These are phyloP conservation scores for Trametes sanguinea DNA, from an alignment of 768 basidiomycete species.

Conservation along the genomic window DNA sequence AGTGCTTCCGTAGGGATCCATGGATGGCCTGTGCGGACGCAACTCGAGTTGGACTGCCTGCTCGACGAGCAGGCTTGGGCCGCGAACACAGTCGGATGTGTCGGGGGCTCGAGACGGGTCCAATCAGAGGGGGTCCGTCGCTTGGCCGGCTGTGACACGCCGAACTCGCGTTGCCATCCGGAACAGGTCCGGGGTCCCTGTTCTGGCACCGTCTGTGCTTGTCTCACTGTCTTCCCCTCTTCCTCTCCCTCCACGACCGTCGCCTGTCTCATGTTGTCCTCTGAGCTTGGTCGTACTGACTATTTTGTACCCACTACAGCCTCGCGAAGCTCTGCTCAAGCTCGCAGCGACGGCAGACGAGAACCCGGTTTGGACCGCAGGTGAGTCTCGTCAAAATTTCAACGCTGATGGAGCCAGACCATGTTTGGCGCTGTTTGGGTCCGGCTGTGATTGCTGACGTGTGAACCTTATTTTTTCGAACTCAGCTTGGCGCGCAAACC, in stretches of 20 bases:
- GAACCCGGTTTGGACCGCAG: constrained; percentile 83
- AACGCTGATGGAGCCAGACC: constrained; percentile 31
- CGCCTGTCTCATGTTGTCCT: constrained; percentile 2
- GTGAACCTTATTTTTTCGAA: constrained; percentile 28
- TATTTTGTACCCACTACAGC: constrained; percentile 49
- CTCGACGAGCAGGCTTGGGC: constrained; percentile 8
- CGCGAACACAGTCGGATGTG: background rate
- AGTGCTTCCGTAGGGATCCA: background rate
- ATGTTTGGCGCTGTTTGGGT: constrained; percentile 46
- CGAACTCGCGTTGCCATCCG: constrained; percentile 27
- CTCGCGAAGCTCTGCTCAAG: constrained; percentile 93
- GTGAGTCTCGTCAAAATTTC: constrained; percentile 49
- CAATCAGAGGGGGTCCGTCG: constrained; percentile 18
- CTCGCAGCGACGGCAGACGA: constrained; percentile 78
- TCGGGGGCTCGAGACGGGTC: constrained; percentile 1
- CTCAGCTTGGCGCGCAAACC: constrained; percentile 83
- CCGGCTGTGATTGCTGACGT: constrained; percentile 39
- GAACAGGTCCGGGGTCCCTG: constrained; percentile 20
- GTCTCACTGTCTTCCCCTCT: constrained; percentile 16
- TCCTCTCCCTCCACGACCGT: constrained; percentile 18
- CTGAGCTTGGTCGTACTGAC: constrained; percentile 9
- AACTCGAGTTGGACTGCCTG: background rate
- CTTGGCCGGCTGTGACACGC: constrained; percentile 26
- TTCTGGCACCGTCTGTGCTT: constrained; percentile 20
- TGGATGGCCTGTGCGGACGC: background rate